Conservation (phyloP, 2,329 filamentous ascomycete genomes). For the Nothophoma quercina region DNA sequence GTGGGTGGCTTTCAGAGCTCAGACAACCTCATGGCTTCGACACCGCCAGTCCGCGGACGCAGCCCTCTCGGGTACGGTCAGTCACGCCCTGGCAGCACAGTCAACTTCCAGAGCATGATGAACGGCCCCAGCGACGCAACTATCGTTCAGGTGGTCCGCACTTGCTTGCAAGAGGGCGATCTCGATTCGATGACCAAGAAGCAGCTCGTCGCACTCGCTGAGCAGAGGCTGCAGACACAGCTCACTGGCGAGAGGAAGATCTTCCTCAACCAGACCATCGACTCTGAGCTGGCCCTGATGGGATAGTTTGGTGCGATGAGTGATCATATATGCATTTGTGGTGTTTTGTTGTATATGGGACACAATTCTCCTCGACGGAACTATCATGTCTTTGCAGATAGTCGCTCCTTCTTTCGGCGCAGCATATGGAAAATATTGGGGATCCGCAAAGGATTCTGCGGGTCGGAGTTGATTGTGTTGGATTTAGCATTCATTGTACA, state of each 20-base stretch:
- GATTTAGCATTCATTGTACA: constrained; percentile 7
- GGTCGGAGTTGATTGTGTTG: constrained; percentile 10
- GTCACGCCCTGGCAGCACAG: constrained; percentile 62
- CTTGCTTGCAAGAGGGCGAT: constrained; percentile 85
- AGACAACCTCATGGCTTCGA: constrained; percentile 50
- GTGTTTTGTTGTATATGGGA: constrained; percentile 24
- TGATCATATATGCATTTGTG: constrained; percentile 30
- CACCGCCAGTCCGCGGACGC: constrained; percentile 51
- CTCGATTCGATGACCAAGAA: constrained; percentile 99
- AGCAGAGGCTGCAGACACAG: constrained; percentile 91
- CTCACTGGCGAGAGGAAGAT: constrained; percentile 83
- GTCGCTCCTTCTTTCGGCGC: constrained; percentile 16
- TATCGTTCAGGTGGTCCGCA: constrained; percentile 85
- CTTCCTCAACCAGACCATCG: constrained; percentile 93
- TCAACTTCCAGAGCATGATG: constrained; percentile 65
- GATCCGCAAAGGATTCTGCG: constrained; percentile 1
- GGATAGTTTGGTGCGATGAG: constrained; percentile 49
- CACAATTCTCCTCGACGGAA: constrained; percentile 9
- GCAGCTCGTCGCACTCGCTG: constrained; percentile 82
- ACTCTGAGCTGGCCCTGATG: constrained; percentile 93
- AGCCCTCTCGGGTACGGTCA: constrained; percentile 59
- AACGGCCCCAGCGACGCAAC: constrained; percentile 77
- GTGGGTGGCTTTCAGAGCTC: constrained; percentile 54
- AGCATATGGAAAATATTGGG: constrained; percentile 13
- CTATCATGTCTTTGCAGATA: constrained; percentile 6